These are phyloP conservation scores for Phlebiopsis gigantea DNA, from an alignment of 768 basidiomycete genomes.

Conservation along the genomic window DNA sequence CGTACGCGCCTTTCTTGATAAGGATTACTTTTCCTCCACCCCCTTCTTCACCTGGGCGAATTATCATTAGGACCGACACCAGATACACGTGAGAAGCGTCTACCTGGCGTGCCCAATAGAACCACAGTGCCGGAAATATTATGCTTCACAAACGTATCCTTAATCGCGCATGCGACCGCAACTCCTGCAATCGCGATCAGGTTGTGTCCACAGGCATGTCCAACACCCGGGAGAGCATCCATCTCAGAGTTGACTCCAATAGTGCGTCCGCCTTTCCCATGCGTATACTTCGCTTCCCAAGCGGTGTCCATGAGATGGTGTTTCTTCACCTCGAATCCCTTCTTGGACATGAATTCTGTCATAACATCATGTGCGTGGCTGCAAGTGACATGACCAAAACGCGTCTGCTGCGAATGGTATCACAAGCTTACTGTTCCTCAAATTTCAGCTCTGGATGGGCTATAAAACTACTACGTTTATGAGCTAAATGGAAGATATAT, in stretches of 20 bases:
- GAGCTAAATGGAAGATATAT: not conserved
- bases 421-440: conserved; percentile 52
- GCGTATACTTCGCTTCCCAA: conserved; percentile 64
- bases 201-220: conserved; percentile 81
- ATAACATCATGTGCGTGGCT: conserved; percentile 71
- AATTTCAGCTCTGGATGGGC: conserved; percentile 68
- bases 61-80: not conserved
- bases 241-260: conserved; percentile 80
- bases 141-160: conserved; percentile 53
- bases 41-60: conserved; percentile 63
- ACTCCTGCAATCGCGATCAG: conserved; percentile 75
- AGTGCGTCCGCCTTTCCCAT: conserved; percentile 61
- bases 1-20: conserved; percentile 67
- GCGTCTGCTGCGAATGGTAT: not conserved
- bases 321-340: conserved; percentile 58
- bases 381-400: not conserved
- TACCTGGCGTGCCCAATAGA: conserved; percentile 76
- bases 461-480: conserved; percentile 24
- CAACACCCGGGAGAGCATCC: conserved; percentile 34
- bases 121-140: conserved; percentile 64
- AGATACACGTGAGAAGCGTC: not conserved
- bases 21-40: conserved; percentile 68
- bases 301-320: conserved; percentile 67
- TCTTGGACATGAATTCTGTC: conserved; percentile 58
- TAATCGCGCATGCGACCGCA: conserved; percentile 66